Percentiles rank a stretch among this genome's conserved stretches.
phyloP scores from a whole-genome alignment of 2,329 filamentous ascomycete genomes.

The Neoarthrinium moseri region DNA sequence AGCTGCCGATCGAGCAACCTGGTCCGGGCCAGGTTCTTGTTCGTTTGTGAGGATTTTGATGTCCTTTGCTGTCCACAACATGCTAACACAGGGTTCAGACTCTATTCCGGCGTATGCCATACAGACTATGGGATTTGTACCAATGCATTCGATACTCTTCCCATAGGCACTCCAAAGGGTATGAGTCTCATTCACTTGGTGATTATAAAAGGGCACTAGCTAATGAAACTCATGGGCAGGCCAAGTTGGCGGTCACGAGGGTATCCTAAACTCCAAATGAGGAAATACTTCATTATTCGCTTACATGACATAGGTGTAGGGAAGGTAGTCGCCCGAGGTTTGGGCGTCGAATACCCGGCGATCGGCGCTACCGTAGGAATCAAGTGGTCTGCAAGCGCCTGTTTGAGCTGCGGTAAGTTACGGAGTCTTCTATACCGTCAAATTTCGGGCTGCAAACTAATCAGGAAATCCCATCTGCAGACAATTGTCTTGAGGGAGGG shows the following conservation, averaged over 20 bases:
- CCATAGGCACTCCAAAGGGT: background rate
- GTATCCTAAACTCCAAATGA: slow-evolving; percentile 64
- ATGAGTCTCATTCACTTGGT: background rate
- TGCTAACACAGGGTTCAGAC: slow-evolving; percentile 2
- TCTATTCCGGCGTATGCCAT: slow-evolving; percentile 10
- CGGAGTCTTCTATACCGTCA: background rate
- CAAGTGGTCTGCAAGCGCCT: slow-evolving; percentile 64
- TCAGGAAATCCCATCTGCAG: slow-evolving; percentile 27
- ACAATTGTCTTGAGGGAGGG: slow-evolving; percentile 53
- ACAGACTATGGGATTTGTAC: slow-evolving; percentile 12
- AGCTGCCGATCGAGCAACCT: slow-evolving; percentile 2
- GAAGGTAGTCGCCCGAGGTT: slow-evolving; percentile 41
- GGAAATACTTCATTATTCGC: slow-evolving; percentile 44
- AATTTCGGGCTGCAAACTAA: background rate
- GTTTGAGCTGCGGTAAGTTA: slow-evolving; percentile 46
- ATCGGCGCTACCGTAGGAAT: slow-evolving; percentile 69
- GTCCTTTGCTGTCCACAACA: too few relatives aligned
- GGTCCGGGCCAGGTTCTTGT: slow-evolving; percentile 9
- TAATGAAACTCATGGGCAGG: slow-evolving; percentile 58
- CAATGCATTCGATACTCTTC: background rate
- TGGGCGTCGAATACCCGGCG: slow-evolving; percentile 46
- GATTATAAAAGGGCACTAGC: slow-evolving; percentile 37
- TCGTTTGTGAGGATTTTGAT: background rate
- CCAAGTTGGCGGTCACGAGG: slow-evolving; percentile 70
- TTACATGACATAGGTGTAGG: background rate